phyloP scores from a whole-genome alignment of 2,329 filamentous ascomycete genomes.

The Penicillium sp. region DNA sequence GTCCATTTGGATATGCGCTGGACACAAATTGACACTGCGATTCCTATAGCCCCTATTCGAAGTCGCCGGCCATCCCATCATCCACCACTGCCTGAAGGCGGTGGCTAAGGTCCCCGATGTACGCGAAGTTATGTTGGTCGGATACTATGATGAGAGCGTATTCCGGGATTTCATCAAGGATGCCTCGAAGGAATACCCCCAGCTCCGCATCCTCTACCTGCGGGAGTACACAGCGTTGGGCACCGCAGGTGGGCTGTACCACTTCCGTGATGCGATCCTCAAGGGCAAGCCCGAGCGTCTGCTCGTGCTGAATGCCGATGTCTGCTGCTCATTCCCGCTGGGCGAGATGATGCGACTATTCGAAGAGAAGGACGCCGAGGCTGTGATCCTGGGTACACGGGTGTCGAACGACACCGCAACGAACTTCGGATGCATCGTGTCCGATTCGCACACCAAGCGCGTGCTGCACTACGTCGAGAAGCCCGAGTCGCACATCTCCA shows the following conservation, averaged over 20 bases:
- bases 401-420: slow-evolving; percentile 86
- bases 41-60: slow-evolving; percentile 81
- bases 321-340: slow-evolving; percentile 97
- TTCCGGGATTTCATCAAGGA: slow-evolving; percentile 99
- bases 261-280: slow-evolving; percentile 97
- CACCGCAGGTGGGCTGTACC: slow-evolving; percentile 94
- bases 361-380: slow-evolving; percentile 92
- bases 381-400: slow-evolving; percentile 89
- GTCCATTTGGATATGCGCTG: background rate
- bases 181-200: slow-evolving; percentile 76
- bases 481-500: slow-evolving; percentile 94
- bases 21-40: background rate
- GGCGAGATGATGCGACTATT: slow-evolving; percentile 94
- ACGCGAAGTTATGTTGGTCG: slow-evolving; percentile 95
- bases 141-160: slow-evolving; percentile 96
- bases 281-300: slow-evolving; percentile 93
- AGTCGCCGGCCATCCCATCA: slow-evolving; percentile 95
- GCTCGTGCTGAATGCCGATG: slow-evolving; percentile 96
- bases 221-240: slow-evolving; percentile 96
- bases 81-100: slow-evolving; percentile 94
- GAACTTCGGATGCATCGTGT: slow-evolving; percentile 98
- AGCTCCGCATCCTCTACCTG: slow-evolving; percentile 89
- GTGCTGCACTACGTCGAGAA: slow-evolving; percentile 99
- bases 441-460: slow-evolving; percentile 86
- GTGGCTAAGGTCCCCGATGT: slow-evolving; percentile 88